Percentiles rank a stretch among this genome's conserved stretches.
phyloP scores from a whole-genome alignment of 495 filamentous ascomycete species.

The Antarctomyces pellizariae region DNA sequence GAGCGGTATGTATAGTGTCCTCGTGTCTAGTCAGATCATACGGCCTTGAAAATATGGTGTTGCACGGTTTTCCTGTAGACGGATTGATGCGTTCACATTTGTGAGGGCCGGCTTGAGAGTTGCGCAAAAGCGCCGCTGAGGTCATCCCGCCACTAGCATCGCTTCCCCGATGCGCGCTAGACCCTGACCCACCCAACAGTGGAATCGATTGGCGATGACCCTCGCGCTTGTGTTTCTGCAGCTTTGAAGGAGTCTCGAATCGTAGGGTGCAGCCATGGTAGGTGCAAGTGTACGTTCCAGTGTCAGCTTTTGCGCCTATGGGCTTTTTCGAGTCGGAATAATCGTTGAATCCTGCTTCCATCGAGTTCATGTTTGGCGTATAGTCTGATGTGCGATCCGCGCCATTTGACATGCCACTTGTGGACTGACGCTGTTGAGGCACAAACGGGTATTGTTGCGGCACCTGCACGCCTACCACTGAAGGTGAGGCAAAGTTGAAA shows the following conservation, averaged over 20 bases:
- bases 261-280: conserved; percentile 76
- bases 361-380: conserved; percentile 32
- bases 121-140: conserved; percentile 30
- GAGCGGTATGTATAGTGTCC: conserved; percentile 88
- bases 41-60: conserved; percentile 84
- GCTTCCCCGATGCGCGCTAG: not conserved
- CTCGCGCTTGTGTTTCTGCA: conserved; percentile 92
- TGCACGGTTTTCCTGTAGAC: conserved; percentile 88
- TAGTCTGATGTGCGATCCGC: conserved; percentile 29
- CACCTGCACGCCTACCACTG: conserved; percentile 18
- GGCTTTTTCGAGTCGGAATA: conserved; percentile 24
- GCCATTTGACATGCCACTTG: conserved; percentile 9
- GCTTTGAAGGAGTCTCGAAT: conserved; percentile 64
- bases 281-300: conserved; percentile 85
- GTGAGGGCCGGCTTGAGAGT: conserved; percentile 73
- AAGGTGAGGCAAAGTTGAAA: conserved; percentile 20
- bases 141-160: conserved; percentile 21
- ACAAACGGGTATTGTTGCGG: conserved; percentile 37
- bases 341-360: conserved; percentile 43
- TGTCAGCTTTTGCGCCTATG: conserved; percentile 39
- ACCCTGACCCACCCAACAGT: conserved; percentile 5
- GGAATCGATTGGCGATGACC: conserved; percentile 46
- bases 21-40: conserved; percentile 96
- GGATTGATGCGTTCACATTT: conserved; percentile 84
- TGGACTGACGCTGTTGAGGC: conserved; percentile 9